Evolutionary conservation across 1,284 basidiomycete genomes (phyloP).

Genomic region (Melampsora allii-populina): DNA sequence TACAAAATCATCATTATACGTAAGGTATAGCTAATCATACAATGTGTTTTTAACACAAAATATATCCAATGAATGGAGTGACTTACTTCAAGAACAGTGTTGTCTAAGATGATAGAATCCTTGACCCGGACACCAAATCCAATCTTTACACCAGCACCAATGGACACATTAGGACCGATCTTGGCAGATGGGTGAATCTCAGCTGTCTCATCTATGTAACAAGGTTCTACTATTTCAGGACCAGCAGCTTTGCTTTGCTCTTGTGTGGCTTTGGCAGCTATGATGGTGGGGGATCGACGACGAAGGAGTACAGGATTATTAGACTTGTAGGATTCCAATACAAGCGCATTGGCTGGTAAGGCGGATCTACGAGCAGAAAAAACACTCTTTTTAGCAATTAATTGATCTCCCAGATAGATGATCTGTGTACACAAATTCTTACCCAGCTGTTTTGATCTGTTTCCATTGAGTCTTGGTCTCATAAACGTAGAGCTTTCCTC

Average conservation of each 20-base stretch:
- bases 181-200: conserved; percentile 40
- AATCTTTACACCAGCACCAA: conserved; percentile 54
- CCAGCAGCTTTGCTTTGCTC: conserved; percentile 43
- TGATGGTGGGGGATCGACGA: conserved; percentile 51
- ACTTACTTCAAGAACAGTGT: conserved; percentile 54
- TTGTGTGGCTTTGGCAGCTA: conserved; percentile 44
- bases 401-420: not conserved
- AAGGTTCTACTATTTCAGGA: conserved; percentile 55
- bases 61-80: not conserved
- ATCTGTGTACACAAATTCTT: conserved; percentile 40
- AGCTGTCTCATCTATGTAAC: conserved; percentile 55
- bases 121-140: conserved; percentile 56
- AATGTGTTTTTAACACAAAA: not conserved
- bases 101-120: conserved; percentile 57
- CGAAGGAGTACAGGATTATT: conserved; percentile 51
- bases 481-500: conserved; percentile 57
- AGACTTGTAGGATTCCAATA: conserved; percentile 53
- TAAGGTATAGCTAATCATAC: not conserved
- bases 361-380: conserved; percentile 53
- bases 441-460: conserved; percentile 59
- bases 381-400: not conserved
- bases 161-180: conserved; percentile 50
- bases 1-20: not conserved
- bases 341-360: conserved; percentile 57
- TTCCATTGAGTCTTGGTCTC: conserved; percentile 57